Conservation (phyloP, 768 basidiomycete species). For the Mycena alexandri region DNA sequence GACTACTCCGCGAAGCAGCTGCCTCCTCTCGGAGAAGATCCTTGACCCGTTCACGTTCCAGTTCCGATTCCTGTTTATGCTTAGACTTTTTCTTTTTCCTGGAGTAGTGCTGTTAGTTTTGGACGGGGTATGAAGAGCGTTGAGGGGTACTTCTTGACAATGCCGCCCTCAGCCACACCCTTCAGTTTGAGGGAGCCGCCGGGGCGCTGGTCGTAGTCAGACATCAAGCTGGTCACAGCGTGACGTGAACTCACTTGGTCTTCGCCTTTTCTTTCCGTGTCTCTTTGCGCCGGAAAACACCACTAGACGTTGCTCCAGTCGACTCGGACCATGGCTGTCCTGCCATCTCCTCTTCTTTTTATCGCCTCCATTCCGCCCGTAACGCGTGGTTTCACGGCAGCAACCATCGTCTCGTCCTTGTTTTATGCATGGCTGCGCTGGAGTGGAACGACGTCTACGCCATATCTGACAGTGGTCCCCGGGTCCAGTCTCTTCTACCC, state of each 20-base stretch:
- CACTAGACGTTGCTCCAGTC: slow-evolving; percentile 22
- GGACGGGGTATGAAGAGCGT: slow-evolving; percentile 27
- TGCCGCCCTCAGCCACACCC: slow-evolving; percentile 81
- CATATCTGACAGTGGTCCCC: slow-evolving; percentile 86
- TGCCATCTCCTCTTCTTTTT: slow-evolving; percentile 78
- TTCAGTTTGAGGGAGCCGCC: slow-evolving; percentile 93
- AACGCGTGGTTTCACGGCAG: slow-evolving; percentile 78
- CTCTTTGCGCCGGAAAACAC: slow-evolving; percentile 40
- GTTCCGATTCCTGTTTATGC: slow-evolving; percentile 63
- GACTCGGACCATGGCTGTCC: slow-evolving; percentile 70
- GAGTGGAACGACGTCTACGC: slow-evolving; percentile 59
- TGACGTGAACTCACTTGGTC: no score
- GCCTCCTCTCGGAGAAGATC: slow-evolving; percentile 66
- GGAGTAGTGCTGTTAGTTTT: slow-evolving; percentile 22
- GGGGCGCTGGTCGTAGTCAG: slow-evolving; percentile 87
- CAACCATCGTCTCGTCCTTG: slow-evolving; percentile 69
- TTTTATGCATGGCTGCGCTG: slow-evolving; percentile 77
- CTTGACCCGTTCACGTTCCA: slow-evolving; percentile 62
- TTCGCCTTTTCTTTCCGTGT: slow-evolving; percentile 2
- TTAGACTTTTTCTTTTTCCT: slow-evolving; percentile 92
- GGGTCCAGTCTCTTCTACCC: slow-evolving; percentile 87
- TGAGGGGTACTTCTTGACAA: slow-evolving; percentile 81
- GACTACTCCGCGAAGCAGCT: slow-evolving; percentile 50
- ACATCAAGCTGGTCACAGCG: slow-evolving; percentile 60
- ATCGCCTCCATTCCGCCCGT: slow-evolving; percentile 82